phyloP scores from a whole-genome alignment of 2,329 filamentous ascomycete genomes.

The Dothideomycetes sp. region DNA sequence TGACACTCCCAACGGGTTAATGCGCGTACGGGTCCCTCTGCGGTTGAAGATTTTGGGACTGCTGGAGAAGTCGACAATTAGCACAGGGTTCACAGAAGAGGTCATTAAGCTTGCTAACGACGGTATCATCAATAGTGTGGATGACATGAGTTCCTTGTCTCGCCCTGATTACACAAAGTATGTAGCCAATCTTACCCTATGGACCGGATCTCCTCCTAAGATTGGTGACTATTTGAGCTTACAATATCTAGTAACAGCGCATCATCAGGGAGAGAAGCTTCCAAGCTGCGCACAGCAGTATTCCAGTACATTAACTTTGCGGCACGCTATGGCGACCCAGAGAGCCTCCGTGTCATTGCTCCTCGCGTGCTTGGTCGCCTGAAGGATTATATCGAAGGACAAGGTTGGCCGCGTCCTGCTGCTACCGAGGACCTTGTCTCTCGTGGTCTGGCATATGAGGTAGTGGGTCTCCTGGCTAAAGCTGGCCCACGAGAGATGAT shows the following conservation, averaged over 20 bases:
- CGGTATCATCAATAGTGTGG: slow-evolving; percentile 38
- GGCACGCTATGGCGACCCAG: slow-evolving; percentile 56
- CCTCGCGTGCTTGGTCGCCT: slow-evolving; percentile 57
- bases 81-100: slow-evolving; percentile 57
- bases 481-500: slow-evolving; percentile 50
- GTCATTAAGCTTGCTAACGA: slow-evolving; percentile 61
- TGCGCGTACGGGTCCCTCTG: slow-evolving; percentile 52
- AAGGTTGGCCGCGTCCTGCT: slow-evolving; percentile 68
- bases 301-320: slow-evolving; percentile 85
- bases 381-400: slow-evolving; percentile 60
- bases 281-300: slow-evolving; percentile 69
- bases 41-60: slow-evolving; percentile 66
- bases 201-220: slow-evolving; percentile 1
- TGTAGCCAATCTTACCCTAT: too few relatives aligned
- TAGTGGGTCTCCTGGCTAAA: slow-evolving; percentile 68
- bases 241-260: slow-evolving; percentile 1
- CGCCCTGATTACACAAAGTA: neutral
- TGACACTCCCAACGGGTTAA: slow-evolving; percentile 27
- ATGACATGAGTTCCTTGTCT: neutral
- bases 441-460: slow-evolving; percentile 77
- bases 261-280: slow-evolving; percentile 53
- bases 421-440: slow-evolving; percentile 49
- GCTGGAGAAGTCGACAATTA: slow-evolving; percentile 63
- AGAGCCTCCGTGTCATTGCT: slow-evolving; percentile 55
- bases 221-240: slow-evolving; percentile 1